Conservation (phyloP, 2,329 filamentous ascomycete genomes). For the Didymella exigua region DNA sequence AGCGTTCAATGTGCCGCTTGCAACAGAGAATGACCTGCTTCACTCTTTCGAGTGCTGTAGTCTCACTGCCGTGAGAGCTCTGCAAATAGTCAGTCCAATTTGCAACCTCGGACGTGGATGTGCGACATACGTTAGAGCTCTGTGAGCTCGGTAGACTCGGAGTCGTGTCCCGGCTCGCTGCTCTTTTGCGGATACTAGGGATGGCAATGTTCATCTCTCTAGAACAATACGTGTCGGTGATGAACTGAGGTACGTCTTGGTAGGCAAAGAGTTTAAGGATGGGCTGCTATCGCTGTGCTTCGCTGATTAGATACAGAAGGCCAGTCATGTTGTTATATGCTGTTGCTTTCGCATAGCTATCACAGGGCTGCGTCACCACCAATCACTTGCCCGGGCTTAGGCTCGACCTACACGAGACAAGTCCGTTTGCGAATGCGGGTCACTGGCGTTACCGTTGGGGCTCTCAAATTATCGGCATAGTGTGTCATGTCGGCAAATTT, state of each 20-base stretch:
- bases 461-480: not conserved
- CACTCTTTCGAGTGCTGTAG: not conserved
- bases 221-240: too few species aligned
- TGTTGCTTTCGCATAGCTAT: not conserved
- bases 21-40: conserved; percentile 12
- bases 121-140: not conserved
- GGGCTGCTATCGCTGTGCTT: not conserved
- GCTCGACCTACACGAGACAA: conserved; percentile 1
- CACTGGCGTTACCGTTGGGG: conserved; percentile 2
- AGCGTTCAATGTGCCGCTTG: conserved; percentile 4
- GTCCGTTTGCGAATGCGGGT: conserved; percentile 4
- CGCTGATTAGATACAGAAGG: not conserved
- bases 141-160: not conserved
- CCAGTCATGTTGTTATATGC: conserved; percentile 2
- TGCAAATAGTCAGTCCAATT: not conserved
- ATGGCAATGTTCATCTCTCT: not conserved
- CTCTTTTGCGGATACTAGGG: not conserved
- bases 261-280: not conserved
- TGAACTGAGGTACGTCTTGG: not conserved
- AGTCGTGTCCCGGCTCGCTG: not conserved
- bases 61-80: not conserved
- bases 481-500: not conserved
- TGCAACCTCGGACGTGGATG: not conserved
- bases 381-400: not conserved
- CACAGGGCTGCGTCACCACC: conserved; percentile 7